Evolutionary conservation across 2,329 filamentous ascomycete genomes (phyloP).

Genomic region (Alternaria sp.): DNA sequence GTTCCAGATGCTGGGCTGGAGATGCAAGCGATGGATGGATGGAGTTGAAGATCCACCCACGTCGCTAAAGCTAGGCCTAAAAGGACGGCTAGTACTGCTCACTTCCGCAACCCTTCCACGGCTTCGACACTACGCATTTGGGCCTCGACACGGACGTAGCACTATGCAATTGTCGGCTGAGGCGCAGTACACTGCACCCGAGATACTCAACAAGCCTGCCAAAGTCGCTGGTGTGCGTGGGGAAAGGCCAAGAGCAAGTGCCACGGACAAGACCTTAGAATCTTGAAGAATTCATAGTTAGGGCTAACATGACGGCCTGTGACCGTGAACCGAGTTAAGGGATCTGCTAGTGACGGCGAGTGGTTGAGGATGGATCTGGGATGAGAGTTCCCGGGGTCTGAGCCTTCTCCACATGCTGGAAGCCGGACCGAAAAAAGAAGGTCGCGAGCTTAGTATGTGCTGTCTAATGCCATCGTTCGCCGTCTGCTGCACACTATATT

Average conservation of each 20-base stretch:
- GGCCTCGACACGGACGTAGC: constrained; percentile 16
- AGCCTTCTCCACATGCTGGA: constrained; percentile 16
- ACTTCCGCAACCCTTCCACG: constrained; percentile 24
- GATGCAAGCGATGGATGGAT: constrained; percentile 17
- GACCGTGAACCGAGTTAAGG: constrained; percentile 18
- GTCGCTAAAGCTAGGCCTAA: constrained; percentile 19
- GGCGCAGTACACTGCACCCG: not conserved
- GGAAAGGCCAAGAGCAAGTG: constrained; percentile 3
- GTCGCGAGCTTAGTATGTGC: constrained; percentile 4
- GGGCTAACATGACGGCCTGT: not conserved
- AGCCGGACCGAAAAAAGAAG: constrained; percentile 18
- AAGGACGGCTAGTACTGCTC: constrained; percentile 16
- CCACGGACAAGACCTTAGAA: not conserved
- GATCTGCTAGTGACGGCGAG: constrained; percentile 10
- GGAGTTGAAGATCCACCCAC: constrained; percentile 20
- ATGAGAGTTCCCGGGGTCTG: constrained; percentile 11
- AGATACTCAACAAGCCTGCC: constrained; percentile 12
- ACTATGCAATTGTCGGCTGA: constrained; percentile 21
- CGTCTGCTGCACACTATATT: constrained; percentile 11
- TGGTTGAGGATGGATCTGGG: constrained; percentile 7
- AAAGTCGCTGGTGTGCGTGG: not conserved
- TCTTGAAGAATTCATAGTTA: not conserved
- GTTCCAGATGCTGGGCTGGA: constrained; percentile 25
- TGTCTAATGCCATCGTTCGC: constrained; percentile 1
- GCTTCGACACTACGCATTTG: constrained; percentile 22